phyloP scores from a whole-genome alignment of 305 asterid genomes.

The Rubia tinctorum region DNA sequence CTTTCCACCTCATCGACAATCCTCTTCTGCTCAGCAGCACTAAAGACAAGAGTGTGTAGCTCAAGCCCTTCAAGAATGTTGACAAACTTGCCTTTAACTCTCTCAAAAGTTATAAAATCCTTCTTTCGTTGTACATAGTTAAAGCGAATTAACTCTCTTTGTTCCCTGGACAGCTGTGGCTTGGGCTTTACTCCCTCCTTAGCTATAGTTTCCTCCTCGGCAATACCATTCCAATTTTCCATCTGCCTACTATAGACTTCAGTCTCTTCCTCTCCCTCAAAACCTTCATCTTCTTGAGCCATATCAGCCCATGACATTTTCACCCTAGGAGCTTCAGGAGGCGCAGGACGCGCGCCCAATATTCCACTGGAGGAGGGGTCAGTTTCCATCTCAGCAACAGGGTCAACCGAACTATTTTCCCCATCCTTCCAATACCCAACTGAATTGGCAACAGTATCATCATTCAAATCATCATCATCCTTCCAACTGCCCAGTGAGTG shows the following conservation, averaged over 20 bases:
- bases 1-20: conserved; percentile 59
- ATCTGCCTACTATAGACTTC: conserved; percentile 31
- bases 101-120: conserved; percentile 68
- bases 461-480: conserved; percentile 32
- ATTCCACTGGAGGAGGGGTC: conserved; percentile 38
- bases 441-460: conserved; percentile 51
- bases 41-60: conserved; percentile 74
- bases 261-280: conserved; percentile 54
- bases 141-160: conserved; percentile 72
- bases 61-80: conserved; percentile 84
- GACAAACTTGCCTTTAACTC: conserved; percentile 56
- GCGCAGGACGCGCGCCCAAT: conserved; percentile 26
- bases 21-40: conserved; percentile 88
- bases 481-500: conserved; percentile 47
- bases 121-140: conserved; percentile 58
- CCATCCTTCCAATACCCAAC: conserved; percentile 73
- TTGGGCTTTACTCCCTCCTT: conserved; percentile 44
- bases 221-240: conserved; percentile 25
- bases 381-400: conserved; percentile 24
- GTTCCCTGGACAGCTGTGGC: conserved; percentile 63
- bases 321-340: conserved; percentile 32
- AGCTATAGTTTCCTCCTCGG: conserved; percentile 28
- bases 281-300: conserved; percentile 79
- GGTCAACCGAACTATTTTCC: conserved; percentile 35
- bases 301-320: conserved; percentile 98